phyloP scores from a whole-genome alignment of 139 green algal genomes.

The Tetraselmis chui region DNA sequence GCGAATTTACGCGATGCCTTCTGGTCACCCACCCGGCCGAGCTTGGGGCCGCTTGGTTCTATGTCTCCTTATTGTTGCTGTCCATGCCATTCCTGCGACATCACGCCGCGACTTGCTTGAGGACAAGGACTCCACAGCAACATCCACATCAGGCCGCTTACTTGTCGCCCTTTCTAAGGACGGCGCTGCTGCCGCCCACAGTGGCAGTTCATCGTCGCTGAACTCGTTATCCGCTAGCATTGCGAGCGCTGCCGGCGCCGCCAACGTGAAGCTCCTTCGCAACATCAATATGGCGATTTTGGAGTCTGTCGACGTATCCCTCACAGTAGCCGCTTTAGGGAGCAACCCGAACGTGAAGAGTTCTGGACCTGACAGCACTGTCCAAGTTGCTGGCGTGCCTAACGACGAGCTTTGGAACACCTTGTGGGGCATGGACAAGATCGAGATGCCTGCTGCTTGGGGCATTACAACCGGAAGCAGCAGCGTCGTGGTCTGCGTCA shows the following conservation, averaged over 20 bases:
- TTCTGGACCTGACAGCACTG: neutral
- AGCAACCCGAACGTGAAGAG: neutral
- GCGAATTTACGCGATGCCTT: too few relatives aligned
- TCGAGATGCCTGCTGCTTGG: neutral
- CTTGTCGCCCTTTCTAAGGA: too few relatives aligned
- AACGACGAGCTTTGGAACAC: neutral
- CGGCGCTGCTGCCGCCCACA: too few relatives aligned
- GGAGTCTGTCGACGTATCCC: neutral
- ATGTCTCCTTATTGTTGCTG: too few relatives aligned
- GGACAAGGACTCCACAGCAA: too few relatives aligned
- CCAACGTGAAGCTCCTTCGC: neutral
- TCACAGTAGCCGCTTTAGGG: neutral
- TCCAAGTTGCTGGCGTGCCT: neutral
- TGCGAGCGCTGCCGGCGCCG: neutral
- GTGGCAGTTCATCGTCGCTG: too few relatives aligned
- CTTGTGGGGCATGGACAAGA: neutral
- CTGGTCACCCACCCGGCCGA: too few relatives aligned
- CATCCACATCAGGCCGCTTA: too few relatives aligned
- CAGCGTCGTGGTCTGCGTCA: conserved; percentile 54
- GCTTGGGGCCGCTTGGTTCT: too few relatives aligned
- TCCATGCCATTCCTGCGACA: too few relatives aligned
- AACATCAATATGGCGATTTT: neutral
- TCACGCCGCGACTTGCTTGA: too few relatives aligned
- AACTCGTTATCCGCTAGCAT: neutral
- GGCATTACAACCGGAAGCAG: neutral